Evolutionary conservation across 2,329 filamentous ascomycete species (phyloP).

Genomic region (Emmonsiellopsis sp.): DNA sequence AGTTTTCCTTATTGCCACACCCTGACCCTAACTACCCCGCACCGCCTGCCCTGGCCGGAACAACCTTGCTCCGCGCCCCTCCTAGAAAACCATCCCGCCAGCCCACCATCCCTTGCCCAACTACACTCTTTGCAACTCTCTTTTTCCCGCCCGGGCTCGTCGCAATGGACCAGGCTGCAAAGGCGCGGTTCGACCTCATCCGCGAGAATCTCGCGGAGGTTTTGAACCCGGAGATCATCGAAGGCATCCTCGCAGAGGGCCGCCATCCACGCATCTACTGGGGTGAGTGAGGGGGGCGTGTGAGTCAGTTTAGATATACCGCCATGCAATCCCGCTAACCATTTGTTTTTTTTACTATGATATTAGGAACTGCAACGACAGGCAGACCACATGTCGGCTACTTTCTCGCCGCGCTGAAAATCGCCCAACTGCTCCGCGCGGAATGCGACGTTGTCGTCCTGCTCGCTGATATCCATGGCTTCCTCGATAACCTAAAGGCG

Average conservation of each 20-base stretch:
- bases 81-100: too few relatives aligned
- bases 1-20: too few relatives aligned
- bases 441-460: slow-evolving; percentile 71
- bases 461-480: slow-evolving; percentile 52
- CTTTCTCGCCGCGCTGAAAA: slow-evolving; percentile 74
- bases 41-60: too few relatives aligned
- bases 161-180: too few relatives aligned
- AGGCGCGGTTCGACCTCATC: slow-evolving; percentile 53
- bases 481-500: slow-evolving; percentile 55
- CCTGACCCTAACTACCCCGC: too few relatives aligned
- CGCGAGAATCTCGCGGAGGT: slow-evolving; percentile 72
- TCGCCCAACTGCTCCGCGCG: slow-evolving; percentile 71
- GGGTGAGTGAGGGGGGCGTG: slow-evolving; percentile 38
- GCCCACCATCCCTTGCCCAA: too few relatives aligned
- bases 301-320: neutral
- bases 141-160: too few relatives aligned
- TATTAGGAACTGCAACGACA: slow-evolving; percentile 64
- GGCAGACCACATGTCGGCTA: slow-evolving; percentile 78
- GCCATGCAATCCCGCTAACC: neutral
- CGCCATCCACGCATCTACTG: slow-evolving; percentile 71
- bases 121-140: too few relatives aligned
- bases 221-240: slow-evolving; percentile 73
- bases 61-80: too few relatives aligned
- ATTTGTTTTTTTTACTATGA: neutral
- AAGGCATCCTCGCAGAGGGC: slow-evolving; percentile 60